These are phyloP conservation scores for Parasarocladium wereldwijsianum DNA, from an alignment of 2,329 filamentous ascomycete species.

Conservation along the genomic window DNA sequence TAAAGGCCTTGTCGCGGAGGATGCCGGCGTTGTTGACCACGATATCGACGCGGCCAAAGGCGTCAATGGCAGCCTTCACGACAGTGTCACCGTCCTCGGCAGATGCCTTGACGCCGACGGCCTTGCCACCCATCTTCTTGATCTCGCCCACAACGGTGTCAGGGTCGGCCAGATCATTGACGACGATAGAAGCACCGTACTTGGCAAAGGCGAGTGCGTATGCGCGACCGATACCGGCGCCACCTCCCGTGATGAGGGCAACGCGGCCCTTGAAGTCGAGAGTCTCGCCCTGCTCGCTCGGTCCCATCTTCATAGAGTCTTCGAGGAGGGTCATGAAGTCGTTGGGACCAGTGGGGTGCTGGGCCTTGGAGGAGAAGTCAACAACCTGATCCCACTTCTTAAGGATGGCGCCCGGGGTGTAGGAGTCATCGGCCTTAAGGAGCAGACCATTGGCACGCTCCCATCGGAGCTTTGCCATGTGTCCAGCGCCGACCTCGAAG, in stretches of 20 bases:
- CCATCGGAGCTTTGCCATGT: conserved; percentile 88
- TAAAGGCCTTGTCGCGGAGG: conserved; percentile 91
- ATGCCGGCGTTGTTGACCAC: conserved; percentile 98
- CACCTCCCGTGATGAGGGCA: conserved; percentile 74
- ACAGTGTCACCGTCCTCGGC: conserved; percentile 86
- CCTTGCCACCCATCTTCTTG: conserved; percentile 74
- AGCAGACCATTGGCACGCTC: conserved; percentile 81
- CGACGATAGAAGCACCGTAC: conserved; percentile 70
- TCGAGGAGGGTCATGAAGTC: conserved; percentile 82
- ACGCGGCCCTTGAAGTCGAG: conserved; percentile 76
- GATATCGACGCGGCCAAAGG: conserved; percentile 86
- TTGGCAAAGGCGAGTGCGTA: conserved; percentile 83
- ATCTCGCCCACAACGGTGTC: conserved; percentile 88
- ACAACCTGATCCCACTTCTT: conserved; percentile 80
- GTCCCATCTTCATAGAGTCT: conserved; percentile 62
- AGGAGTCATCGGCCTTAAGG: conserved; percentile 73
- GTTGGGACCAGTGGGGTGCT: conserved; percentile 70
- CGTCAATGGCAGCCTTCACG: conserved; percentile 85
- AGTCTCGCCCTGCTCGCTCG: conserved; percentile 57
- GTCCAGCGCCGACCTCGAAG: conserved; percentile 86
- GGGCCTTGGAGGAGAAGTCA: conserved; percentile 68
- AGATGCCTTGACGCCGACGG: conserved; percentile 83
- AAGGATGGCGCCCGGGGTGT: conserved; percentile 77
- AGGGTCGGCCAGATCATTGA: conserved; percentile 91
- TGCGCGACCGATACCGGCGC: conserved; percentile 78